phyloP scores from a whole-genome alignment of 352 stramenopile species.

The Pythium folliculosum region DNA sequence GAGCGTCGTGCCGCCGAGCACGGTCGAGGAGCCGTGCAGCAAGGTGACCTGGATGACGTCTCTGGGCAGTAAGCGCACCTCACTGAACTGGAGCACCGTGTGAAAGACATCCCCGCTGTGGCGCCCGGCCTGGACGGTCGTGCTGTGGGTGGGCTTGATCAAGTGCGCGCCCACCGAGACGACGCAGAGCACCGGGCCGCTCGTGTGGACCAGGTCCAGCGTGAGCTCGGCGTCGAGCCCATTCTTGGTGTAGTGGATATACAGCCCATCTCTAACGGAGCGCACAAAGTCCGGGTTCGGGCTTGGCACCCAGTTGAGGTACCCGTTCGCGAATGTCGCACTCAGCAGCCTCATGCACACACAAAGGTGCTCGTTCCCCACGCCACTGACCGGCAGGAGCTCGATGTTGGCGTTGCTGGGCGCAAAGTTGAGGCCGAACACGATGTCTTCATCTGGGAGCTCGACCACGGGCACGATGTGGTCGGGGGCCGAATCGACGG shows the following conservation, averaged over 20 bases:
- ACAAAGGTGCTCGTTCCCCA: background rate
- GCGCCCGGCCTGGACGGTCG: constrained; percentile 3
- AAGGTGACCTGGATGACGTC: background rate
- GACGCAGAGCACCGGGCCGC: background rate
- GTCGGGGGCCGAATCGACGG: background rate
- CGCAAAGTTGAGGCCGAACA: constrained; percentile 13
- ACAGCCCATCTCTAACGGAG: background rate
- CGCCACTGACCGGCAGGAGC: background rate
- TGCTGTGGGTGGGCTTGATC: background rate
- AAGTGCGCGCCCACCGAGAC: background rate
- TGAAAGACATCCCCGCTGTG: constrained; percentile 1
- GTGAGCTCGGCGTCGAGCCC: constrained; percentile 6
- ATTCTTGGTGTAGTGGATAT: background rate
- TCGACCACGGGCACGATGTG: constrained; percentile 3
- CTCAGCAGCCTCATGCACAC: background rate
- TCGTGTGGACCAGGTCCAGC: constrained; percentile 4
- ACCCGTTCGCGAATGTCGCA: constrained; percentile 9
- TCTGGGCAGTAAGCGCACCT: background rate
- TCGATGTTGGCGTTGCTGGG: constrained; percentile 7
- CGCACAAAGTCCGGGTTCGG: background rate
- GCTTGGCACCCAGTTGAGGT: constrained; percentile 5
- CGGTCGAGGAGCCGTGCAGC: constrained; percentile 9
- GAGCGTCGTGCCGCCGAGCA: constrained; percentile 4
- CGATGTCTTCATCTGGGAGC: constrained; percentile 10
- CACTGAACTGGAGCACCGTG: constrained; percentile 8